Base-by-base conservation (phyloP, 2,329 filamentous ascomycete genomes). In the Teratosphaeria epicoccoides region DNA sequence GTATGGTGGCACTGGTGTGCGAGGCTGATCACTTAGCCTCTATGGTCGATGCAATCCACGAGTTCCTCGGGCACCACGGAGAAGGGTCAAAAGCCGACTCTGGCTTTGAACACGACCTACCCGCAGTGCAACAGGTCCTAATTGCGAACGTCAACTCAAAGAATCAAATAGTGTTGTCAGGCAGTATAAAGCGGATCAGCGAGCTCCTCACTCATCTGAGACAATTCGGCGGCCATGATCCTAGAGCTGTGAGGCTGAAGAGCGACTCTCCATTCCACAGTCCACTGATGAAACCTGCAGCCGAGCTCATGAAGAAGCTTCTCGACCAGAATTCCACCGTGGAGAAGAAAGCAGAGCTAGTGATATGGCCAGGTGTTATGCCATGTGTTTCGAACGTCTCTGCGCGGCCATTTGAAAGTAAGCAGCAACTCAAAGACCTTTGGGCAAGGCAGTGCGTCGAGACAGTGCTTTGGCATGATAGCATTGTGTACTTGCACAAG, bases 101-200 rank as follows among this genome's bases (percentile, higher is more conserved):
- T 59, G 55, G 60, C 37, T 49, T 51, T 9, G 78, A 77, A 54
- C 75, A 82, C 57, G 78, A 86, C 59, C 71, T 83, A 25, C 85
- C 87, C 17, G 81, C 88, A 3, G 88, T 94, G 50, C 81, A 93
- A 64, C 87, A 95, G 69, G 90, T 96, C 48, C 75, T 85, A 59
- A 89, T 97, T 60, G 91, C 89, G 54, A 96, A 97, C 70, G 83
- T 95, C 71, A 97, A 97, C 72, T 88, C 84, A 68, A 93, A 89
- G 73, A 95, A 95, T 66, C 91, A 97, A 72, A 95, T 97, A 62
- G 91, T 96, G 49, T 76, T 97, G 49, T 93, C 87, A 65, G 91
- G 91, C 29, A 91, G 83, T 68, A 84, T 96, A 49, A 83, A 84
- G 61, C 79, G 83, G 60, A 95, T 96, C 68, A 83, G 82, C 62